Evolutionary conservation across 2,329 filamentous ascomycete genomes (phyloP), one percentile per base, ranked within the genome.

Genomic region (Pseudogymnoascus sp.): DNA sequence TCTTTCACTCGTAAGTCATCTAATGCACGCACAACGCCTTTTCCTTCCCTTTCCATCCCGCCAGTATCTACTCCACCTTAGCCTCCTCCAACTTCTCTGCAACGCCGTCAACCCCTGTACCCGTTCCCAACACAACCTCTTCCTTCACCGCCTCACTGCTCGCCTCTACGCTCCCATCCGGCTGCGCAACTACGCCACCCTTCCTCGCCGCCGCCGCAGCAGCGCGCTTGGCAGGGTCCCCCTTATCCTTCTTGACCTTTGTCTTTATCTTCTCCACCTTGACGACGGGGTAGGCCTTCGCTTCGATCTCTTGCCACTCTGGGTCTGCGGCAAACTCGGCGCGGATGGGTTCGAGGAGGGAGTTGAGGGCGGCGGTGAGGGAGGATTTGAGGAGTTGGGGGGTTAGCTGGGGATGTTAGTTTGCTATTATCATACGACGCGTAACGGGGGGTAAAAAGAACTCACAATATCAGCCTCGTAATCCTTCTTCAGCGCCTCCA

Each of bases 381-480:
- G 90, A 91, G n/a, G 87, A 83, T 79, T 99, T 97, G 61, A 97
- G 80, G 11, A 89, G 77, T 78, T 97, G 92, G 0, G 94, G 94
- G 1, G 89, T 91, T 65, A 96, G 82, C 82, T 87, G 66, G 5
- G 59, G 70, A 49, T 69, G 68, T 64, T 64, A 65, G 63, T 38
- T 38, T 14, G 3, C 39, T 19, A 26, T 4, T 3, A 8, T 39
- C 6, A 11, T 8, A 39, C 4, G 38, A 39, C 6, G n/a, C 0
- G 6, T 38, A 7, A 12, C 31, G 26, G n/a, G 21, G 14, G n/a
- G 33, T 21, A 21, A 45, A 4, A 4, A 19, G 3, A 19, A 80
- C 83, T 67, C 81, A 91, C 87, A 66, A 89, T 81, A 72, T 97
- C 93, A 61, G 83, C 86, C 63, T 75, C 74, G 78, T 95, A 97